Evolutionary conservation across 306 rosid species (phyloP).

Genomic region (Nissolia schottii): DNA sequence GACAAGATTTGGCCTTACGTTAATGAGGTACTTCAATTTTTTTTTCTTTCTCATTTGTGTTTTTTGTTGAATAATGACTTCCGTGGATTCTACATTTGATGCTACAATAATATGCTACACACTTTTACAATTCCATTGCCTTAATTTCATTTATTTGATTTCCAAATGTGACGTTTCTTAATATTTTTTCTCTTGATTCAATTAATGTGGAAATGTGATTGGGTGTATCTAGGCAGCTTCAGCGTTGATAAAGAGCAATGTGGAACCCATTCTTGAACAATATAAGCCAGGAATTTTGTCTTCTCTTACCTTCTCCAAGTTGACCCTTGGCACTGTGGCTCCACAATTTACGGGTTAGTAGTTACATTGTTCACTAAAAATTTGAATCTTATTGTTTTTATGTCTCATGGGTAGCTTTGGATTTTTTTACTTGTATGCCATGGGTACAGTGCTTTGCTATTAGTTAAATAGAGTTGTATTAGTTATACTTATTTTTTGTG

Average conservation of each 20-base stretch:
- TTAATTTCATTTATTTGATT: too few relatives aligned
- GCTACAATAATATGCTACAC: neutral
- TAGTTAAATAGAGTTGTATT: neutral
- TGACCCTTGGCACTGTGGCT: slow-evolving; percentile 91
- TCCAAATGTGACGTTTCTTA: neutral
- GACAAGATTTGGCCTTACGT: slow-evolving; percentile 77
- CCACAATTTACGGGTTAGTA: slow-evolving; percentile 83
- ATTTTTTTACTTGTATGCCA: neutral
- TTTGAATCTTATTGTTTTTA: neutral
- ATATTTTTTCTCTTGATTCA: neutral
- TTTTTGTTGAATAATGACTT: neutral
- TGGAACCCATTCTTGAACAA: slow-evolving; percentile 82
- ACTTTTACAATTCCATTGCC: neutral
- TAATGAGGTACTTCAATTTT: slow-evolving; percentile 50
- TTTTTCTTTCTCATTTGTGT: neutral
- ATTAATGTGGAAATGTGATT: slow-evolving; percentile 6
- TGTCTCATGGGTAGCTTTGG: neutral
- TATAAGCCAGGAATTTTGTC: slow-evolving; percentile 58
- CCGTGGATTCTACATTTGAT: slow-evolving; percentile 4
- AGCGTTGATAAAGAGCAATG: slow-evolving; percentile 59
- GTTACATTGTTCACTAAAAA: neutral
- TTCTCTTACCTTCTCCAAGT: slow-evolving; percentile 74
- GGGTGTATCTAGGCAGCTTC: slow-evolving; percentile 64
- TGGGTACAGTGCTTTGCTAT: neutral
- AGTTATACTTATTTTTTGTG: too few relatives aligned